These are phyloP conservation scores for Phytophthora sojae DNA, from an alignment of 352 stramenopile genomes.

Conservation along the genomic window DNA sequence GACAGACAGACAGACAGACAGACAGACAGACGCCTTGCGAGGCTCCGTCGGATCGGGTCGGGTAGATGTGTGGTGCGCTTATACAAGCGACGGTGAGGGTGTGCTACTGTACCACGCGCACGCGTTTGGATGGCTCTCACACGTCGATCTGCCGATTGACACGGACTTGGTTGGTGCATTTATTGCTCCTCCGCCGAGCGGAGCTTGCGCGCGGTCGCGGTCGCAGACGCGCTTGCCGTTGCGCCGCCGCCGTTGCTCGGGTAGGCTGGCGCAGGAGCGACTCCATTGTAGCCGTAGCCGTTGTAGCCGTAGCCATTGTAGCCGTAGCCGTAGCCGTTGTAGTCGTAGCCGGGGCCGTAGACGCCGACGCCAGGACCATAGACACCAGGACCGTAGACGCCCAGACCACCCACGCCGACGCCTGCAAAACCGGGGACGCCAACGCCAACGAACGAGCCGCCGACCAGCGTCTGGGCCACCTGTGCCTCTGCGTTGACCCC, in stretches of 20 bases:
- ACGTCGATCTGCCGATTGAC: too few relatives aligned
- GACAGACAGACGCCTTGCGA: too few relatives aligned
- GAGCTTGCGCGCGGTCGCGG: background rate
- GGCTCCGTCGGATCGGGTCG: too few relatives aligned
- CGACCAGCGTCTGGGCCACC: background rate
- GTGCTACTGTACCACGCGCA: too few relatives aligned
- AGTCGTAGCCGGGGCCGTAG: background rate
- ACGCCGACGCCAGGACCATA: background rate
- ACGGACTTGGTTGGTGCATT: too few relatives aligned
- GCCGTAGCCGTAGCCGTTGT: background rate
- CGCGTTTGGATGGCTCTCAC: too few relatives aligned
- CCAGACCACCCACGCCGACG: conserved; percentile 2
- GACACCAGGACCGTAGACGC: background rate
- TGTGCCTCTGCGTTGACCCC: background rate
- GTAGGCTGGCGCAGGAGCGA: background rate
- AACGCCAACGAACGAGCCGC: background rate
- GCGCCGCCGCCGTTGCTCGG: background rate
- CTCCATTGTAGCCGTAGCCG: background rate
- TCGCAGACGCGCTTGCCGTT: background rate
- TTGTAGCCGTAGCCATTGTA: too few relatives aligned
- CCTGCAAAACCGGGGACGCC: background rate
- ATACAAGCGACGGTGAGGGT: too few relatives aligned
- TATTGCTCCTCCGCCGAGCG: too few relatives aligned
- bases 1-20: too few relatives aligned
- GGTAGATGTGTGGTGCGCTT: too few relatives aligned